Conservation (phyloP, 2,329 filamentous ascomycete genomes). For the Trichoderma sp. region DNA sequence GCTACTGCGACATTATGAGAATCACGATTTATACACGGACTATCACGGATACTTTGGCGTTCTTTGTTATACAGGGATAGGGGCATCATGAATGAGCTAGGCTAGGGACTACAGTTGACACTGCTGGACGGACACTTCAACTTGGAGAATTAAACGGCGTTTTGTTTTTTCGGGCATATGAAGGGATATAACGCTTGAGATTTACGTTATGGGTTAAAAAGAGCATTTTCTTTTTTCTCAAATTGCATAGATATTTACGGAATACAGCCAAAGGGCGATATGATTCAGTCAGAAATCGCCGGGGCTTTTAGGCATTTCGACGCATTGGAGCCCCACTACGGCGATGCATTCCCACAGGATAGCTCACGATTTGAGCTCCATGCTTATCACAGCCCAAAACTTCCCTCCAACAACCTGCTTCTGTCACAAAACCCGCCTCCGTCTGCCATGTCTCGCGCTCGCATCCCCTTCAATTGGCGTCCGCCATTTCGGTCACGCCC, state of each 20-base stretch:
- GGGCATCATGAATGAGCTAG: not conserved
- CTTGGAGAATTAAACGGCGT: not conserved
- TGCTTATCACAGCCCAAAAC: not conserved
- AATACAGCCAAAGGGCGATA: not conserved
- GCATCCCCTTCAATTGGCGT: constrained; percentile 27
- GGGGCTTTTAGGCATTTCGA: not conserved
- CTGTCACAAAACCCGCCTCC: not conserved
- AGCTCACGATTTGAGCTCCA: not conserved
- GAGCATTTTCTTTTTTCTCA: not conserved
- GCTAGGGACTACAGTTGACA: not conserved
- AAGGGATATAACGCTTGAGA: not conserved
- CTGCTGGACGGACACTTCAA: constrained; percentile 13
- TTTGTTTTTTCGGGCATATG: not conserved
- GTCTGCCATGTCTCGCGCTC: constrained; percentile 32
- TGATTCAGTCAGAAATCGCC: not conserved
- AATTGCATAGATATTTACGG: not conserved
- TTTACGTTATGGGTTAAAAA: not conserved
- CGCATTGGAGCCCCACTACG: not conserved
- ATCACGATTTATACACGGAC: not conserved
- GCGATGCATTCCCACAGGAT: not conserved
- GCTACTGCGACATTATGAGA: not conserved
- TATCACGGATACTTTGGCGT: not conserved
- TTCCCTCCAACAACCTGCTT: not conserved
- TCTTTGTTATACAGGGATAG: not conserved
- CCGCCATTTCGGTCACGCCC: constrained; percentile 24